Evolutionary conservation across 1,284 basidiomycete genomes (phyloP).

Genomic region (Lignosus rhinocerotis): DNA sequence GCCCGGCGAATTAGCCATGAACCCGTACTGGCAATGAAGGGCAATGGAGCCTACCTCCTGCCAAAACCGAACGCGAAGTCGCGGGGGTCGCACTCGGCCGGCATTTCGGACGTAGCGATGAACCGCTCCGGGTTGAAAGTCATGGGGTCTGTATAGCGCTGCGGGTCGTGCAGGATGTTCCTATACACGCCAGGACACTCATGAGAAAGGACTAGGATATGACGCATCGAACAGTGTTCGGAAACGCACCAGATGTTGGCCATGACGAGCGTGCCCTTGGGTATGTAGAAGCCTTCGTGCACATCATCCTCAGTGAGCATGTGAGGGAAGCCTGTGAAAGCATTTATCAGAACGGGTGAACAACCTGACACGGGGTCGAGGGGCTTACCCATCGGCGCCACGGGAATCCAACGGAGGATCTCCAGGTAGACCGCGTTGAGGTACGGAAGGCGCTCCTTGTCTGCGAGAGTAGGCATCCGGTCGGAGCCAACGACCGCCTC

Average conservation of each 20-base stretch:
- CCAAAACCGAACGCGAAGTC: conserved; percentile 31
- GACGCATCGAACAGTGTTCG: background rate
- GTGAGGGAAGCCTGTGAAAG: conserved; percentile 27
- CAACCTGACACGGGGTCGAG: background rate
- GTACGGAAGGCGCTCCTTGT: conserved; percentile 32
- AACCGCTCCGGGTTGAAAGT: conserved; percentile 34
- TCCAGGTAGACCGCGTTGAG: conserved; percentile 32
- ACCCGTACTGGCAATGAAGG: background rate
- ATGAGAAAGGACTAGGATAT: too few species aligned
- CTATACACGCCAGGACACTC: conserved; percentile 9
- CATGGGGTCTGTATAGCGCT: conserved; percentile 30
- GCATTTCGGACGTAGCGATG: conserved; percentile 14
- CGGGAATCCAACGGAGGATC: conserved; percentile 31
- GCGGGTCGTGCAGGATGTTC: conserved; percentile 33
- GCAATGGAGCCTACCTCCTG: conserved; percentile 17
- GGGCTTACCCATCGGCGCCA: conserved; percentile 28
- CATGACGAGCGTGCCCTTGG: conserved; percentile 31
- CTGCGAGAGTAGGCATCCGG: conserved; percentile 29
- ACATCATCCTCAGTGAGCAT: conserved; percentile 30
- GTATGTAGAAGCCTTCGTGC: conserved; percentile 31
- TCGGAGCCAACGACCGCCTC: conserved; percentile 30
- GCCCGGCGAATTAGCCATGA: background rate
- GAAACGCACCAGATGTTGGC: conserved; percentile 25
- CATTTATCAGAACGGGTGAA: background rate
- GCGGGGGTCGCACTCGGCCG: conserved; percentile 25